Conservation (phyloP, 2,329 filamentous ascomycete genomes). For the Orbilia javanica region DNA sequence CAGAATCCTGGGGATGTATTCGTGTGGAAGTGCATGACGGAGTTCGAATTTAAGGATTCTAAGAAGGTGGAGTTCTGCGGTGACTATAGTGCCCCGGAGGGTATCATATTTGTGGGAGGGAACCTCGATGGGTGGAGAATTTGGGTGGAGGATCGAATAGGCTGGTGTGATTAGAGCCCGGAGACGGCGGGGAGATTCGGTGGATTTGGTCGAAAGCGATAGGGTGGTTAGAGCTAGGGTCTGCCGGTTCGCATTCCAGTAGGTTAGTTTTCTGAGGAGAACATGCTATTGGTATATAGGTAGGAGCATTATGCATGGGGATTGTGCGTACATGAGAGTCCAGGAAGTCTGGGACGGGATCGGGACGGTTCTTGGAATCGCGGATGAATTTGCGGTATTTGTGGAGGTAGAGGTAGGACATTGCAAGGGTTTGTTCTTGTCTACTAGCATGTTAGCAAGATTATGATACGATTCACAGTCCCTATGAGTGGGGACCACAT, state of each 20-base stretch:
- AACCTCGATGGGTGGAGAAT: constrained; percentile 60
- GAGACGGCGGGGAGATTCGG: constrained; percentile 63
- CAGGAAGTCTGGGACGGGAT: constrained; percentile 60
- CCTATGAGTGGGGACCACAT: not conserved
- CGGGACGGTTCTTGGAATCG: constrained; percentile 41
- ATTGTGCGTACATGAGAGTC: constrained; percentile 62
- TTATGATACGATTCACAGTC: not conserved
- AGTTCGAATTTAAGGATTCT: constrained; percentile 64
- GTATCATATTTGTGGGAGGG: constrained; percentile 63
- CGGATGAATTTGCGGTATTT: constrained; percentile 63
- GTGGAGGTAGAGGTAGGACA: constrained; percentile 64
- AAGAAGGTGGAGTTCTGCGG: constrained; percentile 63
- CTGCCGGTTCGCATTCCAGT: constrained; percentile 52
- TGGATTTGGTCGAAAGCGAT: constrained; percentile 63
- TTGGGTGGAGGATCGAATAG: constrained; percentile 62
- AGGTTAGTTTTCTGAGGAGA: not conserved
- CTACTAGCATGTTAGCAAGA: constrained; percentile 7
- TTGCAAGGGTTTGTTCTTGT: constrained; percentile 63
- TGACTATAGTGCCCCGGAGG: constrained; percentile 63
- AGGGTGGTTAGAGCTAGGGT: constrained; percentile 63
- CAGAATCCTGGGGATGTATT: constrained; percentile 63
- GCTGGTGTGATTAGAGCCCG: constrained; percentile 63
- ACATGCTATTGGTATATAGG: not conserved
- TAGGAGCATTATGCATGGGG: constrained; percentile 19
- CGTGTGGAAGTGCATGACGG: constrained; percentile 63